Conservation (phyloP, 495 filamentous ascomycete genomes). For the Hypoxylon fragiforme region DNA sequence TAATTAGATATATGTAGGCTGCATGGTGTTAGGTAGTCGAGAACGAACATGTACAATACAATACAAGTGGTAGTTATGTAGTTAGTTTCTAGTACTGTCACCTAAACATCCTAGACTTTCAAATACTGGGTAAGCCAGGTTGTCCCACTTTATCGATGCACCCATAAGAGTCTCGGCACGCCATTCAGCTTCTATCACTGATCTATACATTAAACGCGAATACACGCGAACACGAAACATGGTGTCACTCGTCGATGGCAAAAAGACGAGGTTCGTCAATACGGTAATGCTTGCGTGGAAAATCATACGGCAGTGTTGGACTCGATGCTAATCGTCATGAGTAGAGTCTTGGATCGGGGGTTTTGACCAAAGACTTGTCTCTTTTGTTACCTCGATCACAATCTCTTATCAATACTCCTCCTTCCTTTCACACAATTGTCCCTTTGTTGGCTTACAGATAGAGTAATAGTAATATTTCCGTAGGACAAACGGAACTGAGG, state of each 20-base stretch:
- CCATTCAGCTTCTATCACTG: conserved; percentile 3
- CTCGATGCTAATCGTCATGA: conserved; percentile 10
- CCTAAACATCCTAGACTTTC: conserved; percentile 23
- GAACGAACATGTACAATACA: no score
- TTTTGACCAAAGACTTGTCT: conserved; percentile 4
- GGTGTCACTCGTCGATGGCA: conserved; percentile 12
- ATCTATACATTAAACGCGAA: no score
- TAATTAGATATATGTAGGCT: conserved; percentile 2
- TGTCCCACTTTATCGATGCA: conserved; percentile 15
- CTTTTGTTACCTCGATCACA: background rate
- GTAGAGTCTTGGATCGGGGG: conserved; percentile 15
- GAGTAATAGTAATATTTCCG: conserved; percentile 19
- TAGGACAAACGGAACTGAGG: conserved; percentile 24
- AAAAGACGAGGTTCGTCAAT: conserved; percentile 6
- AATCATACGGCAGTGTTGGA: conserved; percentile 3
- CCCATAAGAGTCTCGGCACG: conserved; percentile 16
- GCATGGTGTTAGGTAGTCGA: conserved; percentile 3
- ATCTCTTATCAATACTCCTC: conserved; percentile 11
- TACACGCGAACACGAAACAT: conserved; percentile 19
- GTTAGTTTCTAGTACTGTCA: conserved; percentile 5
- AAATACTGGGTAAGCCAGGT: conserved; percentile 1
- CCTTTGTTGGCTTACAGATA: background rate
- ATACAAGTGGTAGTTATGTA: no score
- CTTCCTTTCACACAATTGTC: conserved; percentile 9
- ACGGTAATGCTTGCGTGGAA: background rate